Evolutionary conservation across 176 grass and related monocot genomes (phyloP), one percentile per base, ranked within the genome.

Genomic region (Zizania latifolia): DNA sequence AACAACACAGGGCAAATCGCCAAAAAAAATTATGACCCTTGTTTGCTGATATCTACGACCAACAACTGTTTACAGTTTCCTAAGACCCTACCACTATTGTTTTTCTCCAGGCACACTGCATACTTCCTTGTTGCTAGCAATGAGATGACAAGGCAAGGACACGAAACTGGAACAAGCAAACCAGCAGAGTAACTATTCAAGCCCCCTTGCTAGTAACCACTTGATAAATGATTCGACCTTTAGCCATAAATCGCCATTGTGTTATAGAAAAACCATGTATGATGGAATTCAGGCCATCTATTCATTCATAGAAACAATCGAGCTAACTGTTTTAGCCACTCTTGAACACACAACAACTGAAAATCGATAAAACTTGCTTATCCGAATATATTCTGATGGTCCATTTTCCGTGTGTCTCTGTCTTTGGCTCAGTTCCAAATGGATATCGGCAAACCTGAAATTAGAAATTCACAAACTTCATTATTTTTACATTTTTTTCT

Each of bases 101-200:
- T 22, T 77, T 41, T 41, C 45, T 74, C 15, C 73, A 99, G 95
- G 79, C 91, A 99, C 72, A 99, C 89, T 65, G 95, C 95, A 71
- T 99, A 90, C 59, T 99, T 99, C 70, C 81, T 88, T 13, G 92
- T 99, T 28, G 89, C 86, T 12, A 92, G 95, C n/a, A 94, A 94
- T 74, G 84, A 94, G 76, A 92, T 92, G 86, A 92, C 84, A 64
- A 94, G 84, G 80, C 86, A 94, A 82, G 34, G 41, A 58, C 84
- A 90, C 36, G 86, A 17, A 69, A 68, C 64, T 6, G 85, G 81
- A 72, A 37, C 59, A 39, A 76, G 84, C 58, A 90, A 90, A n/a
- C 69, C 83, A 27, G 44, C 83, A 29, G 84, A 67, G 23, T 81
- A 81, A 62, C 8, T n/a, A 40, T 30, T 62, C 10, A 63, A 51